Base-by-base conservation (phyloP, 768 basidiomycete genomes). In the Dendrothele bispora region DNA sequence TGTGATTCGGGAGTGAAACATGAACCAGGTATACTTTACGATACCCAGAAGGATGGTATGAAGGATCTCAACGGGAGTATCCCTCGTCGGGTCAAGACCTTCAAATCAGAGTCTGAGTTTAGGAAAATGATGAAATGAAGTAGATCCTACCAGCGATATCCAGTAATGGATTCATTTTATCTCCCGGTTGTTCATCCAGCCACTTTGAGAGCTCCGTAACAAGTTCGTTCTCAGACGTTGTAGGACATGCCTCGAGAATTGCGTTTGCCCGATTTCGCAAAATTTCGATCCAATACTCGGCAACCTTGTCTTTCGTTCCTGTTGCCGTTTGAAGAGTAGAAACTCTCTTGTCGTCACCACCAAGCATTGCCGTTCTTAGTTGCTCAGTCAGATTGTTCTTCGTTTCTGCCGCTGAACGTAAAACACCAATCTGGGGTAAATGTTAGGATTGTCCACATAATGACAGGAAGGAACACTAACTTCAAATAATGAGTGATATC, bases 1-100 rank as follows among this genome's bases (percentile, higher is more conserved):
- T 4, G 54, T 64, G 69, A 67, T 71, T 2, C 46, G n/a, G 3
- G 60, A 63, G 43, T 68, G 61, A 0, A 63, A 57, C 5, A 48
- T 48, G 51, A 70, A 63, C 75, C 73, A 78, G 0, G 61, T 24
- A 54, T 76, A 78, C 48, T 78, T 78, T 24, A 67, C 61, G 25
- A 70, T 45, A 0, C 74, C 74, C 10, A 78, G 64, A 1, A 75
- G 59, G 22, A 71, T 60, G 1, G 71, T 73, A 48, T 78, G 74
- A 1, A 78, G 64, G 4, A 75, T 56, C 56, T 78, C 73, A 11
- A 72, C 59, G 2, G 72, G 68, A 1, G 69, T 70, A 53, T 71
- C 65, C 25, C 52, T 20, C 5, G 62, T 43, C 1, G 50, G 50
- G 35, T 51, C 50, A 18, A 46, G 43, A 7, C 44, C 50, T 51